Base-by-base conservation (phyloP, 768 basidiomycete genomes). In the Kwoniella mangroviensis region DNA sequence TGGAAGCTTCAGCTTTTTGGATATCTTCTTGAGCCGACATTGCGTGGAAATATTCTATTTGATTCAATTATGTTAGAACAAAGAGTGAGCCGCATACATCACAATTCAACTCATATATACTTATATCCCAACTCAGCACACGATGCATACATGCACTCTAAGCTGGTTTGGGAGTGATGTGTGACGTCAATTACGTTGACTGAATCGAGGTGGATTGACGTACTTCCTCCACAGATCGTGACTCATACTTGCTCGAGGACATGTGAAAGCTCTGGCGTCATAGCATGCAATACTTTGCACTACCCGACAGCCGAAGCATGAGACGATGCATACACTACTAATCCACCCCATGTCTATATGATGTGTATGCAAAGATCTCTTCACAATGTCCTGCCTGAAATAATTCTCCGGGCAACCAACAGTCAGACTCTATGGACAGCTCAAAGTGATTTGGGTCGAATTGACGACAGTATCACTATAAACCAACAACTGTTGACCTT, bases 401-500 rank as follows among this genome's bases (percentile, higher is more conserved):
- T 11, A 2, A 21, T 4, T n/a, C 11, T 55, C 15, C 4, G 9
- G 6, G 3, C 12, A 12, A 21, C 11, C 12, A 6, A 3, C 11
- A 26, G 24, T 19, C 0, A 5, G 17, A 55, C 21, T 22, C 3
- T 45, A 62, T 26, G 26, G 60, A 63, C 68, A 69, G 45, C 68
- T 69, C 2, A 69, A 45, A 12, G 68, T 65, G 63, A 69, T 69
- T n/a, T 63, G 28, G 26, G 21, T 65, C 15, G 68, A 69, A 21
- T 69, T 53, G 55, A 69, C 62, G 26, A 21, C 49, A 6, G 43
- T 53, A 6, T 56, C 68, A 41, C 52, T 55, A 19, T 69, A 65
- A 4, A 69, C 71, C 65, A 70, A 49, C 13, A 75, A n/a, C 19
- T 70, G 54, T 55, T 73, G 74, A 26, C 74, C 74, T 2, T 24